Evolutionary conservation across 2,329 filamentous ascomycete genomes (phyloP).

Genomic region (Thermoascus crustaceus): DNA sequence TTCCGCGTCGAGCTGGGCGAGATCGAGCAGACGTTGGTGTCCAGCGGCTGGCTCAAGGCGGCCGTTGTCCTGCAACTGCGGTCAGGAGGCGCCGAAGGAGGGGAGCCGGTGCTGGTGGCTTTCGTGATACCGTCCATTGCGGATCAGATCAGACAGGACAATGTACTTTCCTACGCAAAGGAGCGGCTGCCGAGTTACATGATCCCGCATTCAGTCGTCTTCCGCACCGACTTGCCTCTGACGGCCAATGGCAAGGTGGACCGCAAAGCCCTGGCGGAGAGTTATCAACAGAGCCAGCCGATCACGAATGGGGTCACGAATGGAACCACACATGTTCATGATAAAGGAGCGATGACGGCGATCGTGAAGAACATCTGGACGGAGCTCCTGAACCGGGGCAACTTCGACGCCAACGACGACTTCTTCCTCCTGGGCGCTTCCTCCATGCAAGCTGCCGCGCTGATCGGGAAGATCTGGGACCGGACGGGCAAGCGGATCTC

Average conservation of each 20-base stretch:
- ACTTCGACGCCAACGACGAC: not conserved
- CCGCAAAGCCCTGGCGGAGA: conserved; percentile 45
- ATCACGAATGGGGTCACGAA: not conserved
- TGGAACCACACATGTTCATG: not conserved
- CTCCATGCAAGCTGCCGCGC: not conserved
- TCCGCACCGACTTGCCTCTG: not conserved
- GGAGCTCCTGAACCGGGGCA: not conserved
- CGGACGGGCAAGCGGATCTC: too few relatives aligned
- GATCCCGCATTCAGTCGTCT: not conserved
- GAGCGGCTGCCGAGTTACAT: not conserved
- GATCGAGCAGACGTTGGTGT: not conserved
- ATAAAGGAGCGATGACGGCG: not conserved
- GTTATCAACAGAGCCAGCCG: not conserved
- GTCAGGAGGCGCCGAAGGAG: not conserved
- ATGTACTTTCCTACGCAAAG: not conserved
- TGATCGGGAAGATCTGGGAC: too few relatives aligned
- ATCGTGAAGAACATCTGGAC: not conserved
- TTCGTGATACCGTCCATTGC: not conserved
- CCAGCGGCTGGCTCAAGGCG: not conserved
- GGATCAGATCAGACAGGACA: not conserved
- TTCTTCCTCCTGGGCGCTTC: not conserved
- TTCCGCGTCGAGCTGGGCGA: not conserved
- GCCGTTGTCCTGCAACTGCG: not conserved
- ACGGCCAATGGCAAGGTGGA: not conserved
- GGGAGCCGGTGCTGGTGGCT: not conserved